Evolutionary conservation across 306 rosid genomes (phyloP), one percentile per base, ranked within the genome.

Genomic region (Geum urbanum): DNA sequence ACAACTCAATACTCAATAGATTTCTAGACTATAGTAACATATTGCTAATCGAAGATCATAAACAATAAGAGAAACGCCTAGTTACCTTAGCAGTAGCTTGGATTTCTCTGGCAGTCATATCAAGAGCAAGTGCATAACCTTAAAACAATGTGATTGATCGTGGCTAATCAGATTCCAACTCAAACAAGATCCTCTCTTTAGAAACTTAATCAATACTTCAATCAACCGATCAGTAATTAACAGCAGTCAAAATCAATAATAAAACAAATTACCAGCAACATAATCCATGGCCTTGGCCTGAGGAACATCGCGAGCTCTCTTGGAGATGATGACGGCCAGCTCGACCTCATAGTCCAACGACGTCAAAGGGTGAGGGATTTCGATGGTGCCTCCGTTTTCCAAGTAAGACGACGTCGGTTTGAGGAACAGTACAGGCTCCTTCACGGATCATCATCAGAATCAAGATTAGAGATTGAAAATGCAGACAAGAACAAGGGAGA

Each of bases 111-210:
- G 97, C 98, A 49, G 98, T 94, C 98, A 90, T 94, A 81, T 94
- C 97, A 72, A 94, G 80, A 62, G 95, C 97, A 66, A 94, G 85
- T 27, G 98, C 98, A 82, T 94, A 94, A 74, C 98, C 98, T 94
- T 67, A 72, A 72, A 64, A 43, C 50, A 19, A 56, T 50, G 70
- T 67, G 64, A 81, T 78, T 44, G 27, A 24, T 24, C 27, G 64
- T 16, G 11, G 13, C 53, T 6, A 62, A 67, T 68, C 24, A 69
- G 16, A 18, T 67, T 19, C 24, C 9, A 39, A 67, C 37, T 68
- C 44, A 67, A 67, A 51, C 8, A 5, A 51, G 44, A 68, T 11
- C 50, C 37, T 46, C 57, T 41, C 35, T 20, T 45, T 20, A 20
- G 27, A 24, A 13, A 55, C 24, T 15, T 13, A 15, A 47, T 0